Evolutionary conservation across 1,284 basidiomycete species (phyloP), one percentile per base, ranked within the genome.

Genomic region (Pulveroboletus sp.): DNA sequence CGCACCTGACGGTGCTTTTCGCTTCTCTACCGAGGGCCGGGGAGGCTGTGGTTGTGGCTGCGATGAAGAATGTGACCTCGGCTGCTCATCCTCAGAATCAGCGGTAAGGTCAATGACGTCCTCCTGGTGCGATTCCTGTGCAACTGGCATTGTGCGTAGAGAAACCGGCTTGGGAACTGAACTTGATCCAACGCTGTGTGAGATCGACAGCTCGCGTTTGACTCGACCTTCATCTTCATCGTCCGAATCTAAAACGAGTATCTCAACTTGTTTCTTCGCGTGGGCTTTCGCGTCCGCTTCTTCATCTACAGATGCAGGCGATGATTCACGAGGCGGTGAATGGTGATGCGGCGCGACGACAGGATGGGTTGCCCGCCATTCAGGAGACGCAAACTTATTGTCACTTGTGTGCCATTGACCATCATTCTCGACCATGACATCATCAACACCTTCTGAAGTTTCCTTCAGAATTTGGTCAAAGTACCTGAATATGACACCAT

Each of bases 321-420:
- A 69, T 39, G 68, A 67, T 56, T 74, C 75, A 43, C 72, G 72
- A 45, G 71, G 74, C 26, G 73, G 66, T 42, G 68, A 69, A 25
- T 69, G 58, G 29, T 73, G 68, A 49, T 64, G 54, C 5, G 64
- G 53, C n/a, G 54, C 54, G 25, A 65, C 60, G 22, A 65, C 62
- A 20, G 79, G 75, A 70, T 90, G 84, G 2, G 74, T 67, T 26
- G 78, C 78, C 61, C 81, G 81, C 93, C 93, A 95, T 24, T 71
- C 75, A 0, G 76, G 69, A 12, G 92, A 94, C 2, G 83, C 93
- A 66, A 85, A 89, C 71, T 89, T 92, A 74, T 91, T 84, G 72
- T 98, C 93, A 18, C 83, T 78, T 1, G 94, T 94, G 70, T 96
- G 94, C 97, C 97, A 99, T 67, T 94, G 87, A 1, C 94, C 96